Percentiles rank a stretch among this genome's conserved stretches.
These are phyloP conservation scores for Dictyostelium capitatum DNA, from an alignment of 78 protist species.

Conservation along the genomic window DNA sequence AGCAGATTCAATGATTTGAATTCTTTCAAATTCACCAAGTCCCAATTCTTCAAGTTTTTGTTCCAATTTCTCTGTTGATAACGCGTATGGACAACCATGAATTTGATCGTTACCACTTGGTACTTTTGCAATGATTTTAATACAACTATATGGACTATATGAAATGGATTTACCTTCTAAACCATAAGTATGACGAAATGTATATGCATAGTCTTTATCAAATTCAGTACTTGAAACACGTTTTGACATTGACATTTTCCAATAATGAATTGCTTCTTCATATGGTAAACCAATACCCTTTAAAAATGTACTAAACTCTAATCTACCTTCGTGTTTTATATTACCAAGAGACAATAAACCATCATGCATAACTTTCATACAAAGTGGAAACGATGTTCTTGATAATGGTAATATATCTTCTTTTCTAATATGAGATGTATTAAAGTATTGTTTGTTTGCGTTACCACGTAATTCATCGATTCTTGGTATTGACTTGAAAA, in stretches of 20 bases:
- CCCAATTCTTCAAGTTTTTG: constrained; percentile 19
- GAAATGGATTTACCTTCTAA: constrained; percentile 90
- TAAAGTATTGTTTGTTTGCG: too few relatives aligned
- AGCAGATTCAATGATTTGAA: constrained; percentile 21
- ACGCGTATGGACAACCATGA: constrained; percentile 77
- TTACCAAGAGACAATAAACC: constrained; percentile 60
- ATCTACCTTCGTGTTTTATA: constrained; percentile 90
- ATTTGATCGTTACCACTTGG: constrained; percentile 7
- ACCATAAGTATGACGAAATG: constrained; percentile 94
- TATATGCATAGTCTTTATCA: constrained; percentile 89
- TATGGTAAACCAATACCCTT: constrained; percentile 91
- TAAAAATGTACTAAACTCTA: constrained; percentile 91
- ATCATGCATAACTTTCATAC: constrained; percentile 89
- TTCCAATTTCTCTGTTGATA: constrained; percentile 9
- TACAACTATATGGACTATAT: constrained; percentile 85
- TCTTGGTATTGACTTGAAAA: constrained; percentile 38
- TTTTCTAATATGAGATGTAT: neutral
- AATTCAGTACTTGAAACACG: constrained; percentile 84
- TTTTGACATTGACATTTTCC: constrained; percentile 86
- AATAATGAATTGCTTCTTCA: constrained; percentile 92
- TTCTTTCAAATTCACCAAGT: constrained; percentile 6
- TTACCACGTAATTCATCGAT: neutral
- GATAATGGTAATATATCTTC: constrained; percentile 54
- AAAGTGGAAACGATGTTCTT: constrained; percentile 87
- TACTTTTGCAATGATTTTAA: constrained; percentile 67